phyloP scores from a whole-genome alignment of 2,329 filamentous ascomycete species.

The Fragosphaeria purpurea region DNA sequence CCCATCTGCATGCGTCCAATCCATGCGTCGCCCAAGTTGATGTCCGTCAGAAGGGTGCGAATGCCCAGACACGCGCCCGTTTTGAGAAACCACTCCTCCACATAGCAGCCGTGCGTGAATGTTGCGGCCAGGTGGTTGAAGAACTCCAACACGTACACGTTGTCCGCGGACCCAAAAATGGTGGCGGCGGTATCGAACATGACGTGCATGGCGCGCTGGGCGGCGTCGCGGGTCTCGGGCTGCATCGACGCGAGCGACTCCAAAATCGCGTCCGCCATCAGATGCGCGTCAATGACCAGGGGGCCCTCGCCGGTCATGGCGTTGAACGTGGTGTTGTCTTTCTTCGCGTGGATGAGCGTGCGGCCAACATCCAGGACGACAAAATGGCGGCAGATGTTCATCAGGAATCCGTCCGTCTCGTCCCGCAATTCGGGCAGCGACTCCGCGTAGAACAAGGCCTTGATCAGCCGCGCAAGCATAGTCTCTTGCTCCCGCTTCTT shows the following conservation, averaged over 20 bases:
- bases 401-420: constrained; percentile 64
- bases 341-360: constrained; percentile 72
- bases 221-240: constrained; percentile 67
- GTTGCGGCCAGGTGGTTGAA: constrained; percentile 73
- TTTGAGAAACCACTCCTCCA: constrained; percentile 98
- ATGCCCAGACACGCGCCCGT: constrained; percentile 87
- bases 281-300: constrained; percentile 73
- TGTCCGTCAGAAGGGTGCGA: constrained; percentile 71
- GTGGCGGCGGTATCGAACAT: constrained; percentile 66
- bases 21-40: constrained; percentile 79
- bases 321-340: constrained; percentile 69
- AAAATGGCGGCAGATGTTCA: constrained; percentile 80
- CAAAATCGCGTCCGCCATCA: constrained; percentile 80
- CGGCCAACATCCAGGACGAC: constrained; percentile 81
- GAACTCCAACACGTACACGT: constrained; percentile 68
- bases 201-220: constrained; percentile 65
- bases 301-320: constrained; percentile 79
- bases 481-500: constrained; percentile 83
- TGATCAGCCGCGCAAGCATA: constrained; percentile 75
- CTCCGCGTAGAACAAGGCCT: constrained; percentile 76
- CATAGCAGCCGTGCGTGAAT: constrained; percentile 91
- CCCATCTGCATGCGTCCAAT: constrained; percentile 73
- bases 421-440: constrained; percentile 72
- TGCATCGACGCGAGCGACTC: constrained; percentile 85
- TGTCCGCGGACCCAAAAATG: constrained; percentile 66